Evolutionary conservation across 75 land plant species (phyloP).

Genomic region (Selaginella moellendorffii): DNA sequence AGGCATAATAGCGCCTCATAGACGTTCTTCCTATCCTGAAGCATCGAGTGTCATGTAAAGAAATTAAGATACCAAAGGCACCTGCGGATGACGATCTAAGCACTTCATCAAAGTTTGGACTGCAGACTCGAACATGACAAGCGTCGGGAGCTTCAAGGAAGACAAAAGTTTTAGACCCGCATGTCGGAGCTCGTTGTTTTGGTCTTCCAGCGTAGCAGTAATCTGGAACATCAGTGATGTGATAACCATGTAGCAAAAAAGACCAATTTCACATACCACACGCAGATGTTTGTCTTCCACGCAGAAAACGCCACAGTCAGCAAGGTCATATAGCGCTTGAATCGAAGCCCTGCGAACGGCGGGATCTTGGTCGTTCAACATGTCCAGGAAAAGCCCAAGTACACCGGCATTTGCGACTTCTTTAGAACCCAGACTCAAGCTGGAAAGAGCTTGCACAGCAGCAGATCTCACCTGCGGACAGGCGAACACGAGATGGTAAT

Average conservation of each 20-base stretch:
- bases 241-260: neutral
- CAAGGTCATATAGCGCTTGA: neutral
- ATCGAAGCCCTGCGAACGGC: neutral
- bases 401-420: neutral
- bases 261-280: neutral
- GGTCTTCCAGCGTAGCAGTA: neutral
- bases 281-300: neutral
- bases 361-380: neutral
- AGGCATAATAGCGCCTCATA: neutral
- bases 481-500: too few relatives aligned
- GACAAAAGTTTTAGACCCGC: neutral
- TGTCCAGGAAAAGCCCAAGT: neutral
- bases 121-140: neutral
- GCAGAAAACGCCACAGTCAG: neutral
- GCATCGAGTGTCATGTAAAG: too few relatives aligned
- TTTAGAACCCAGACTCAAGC: neutral
- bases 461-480: neutral
- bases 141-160: neutral
- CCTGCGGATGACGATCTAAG: neutral
- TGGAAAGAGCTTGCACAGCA: neutral
- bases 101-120: neutral
- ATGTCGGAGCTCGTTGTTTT: neutral
- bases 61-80: too few relatives aligned
- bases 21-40: neutral
- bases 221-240: neutral